Base-by-base conservation (phyloP, 2,329 filamentous ascomycete species). In the Aspergillus persii region DNA sequence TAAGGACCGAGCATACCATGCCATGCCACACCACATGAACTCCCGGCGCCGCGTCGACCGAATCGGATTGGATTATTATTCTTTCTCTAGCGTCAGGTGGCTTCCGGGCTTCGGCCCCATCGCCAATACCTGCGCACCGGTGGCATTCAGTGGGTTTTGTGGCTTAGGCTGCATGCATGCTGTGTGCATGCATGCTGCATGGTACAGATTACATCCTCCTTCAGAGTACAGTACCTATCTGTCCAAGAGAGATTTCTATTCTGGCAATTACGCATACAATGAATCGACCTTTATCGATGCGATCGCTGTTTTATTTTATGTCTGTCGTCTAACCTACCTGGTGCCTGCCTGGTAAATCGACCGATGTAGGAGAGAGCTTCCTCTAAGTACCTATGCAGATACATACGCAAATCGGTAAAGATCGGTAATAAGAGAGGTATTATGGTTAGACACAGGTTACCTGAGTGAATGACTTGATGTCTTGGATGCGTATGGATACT, bases 131-230 rank as follows among this genome's bases (percentile, higher is more conserved):
- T 31, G 36, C 39, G 39, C 31, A 29, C 27, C 15, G 39, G 41
- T 48, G 44, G 29, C 30, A 33, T 50, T 56, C 50, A 30, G 54
- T 41, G 54, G 47, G 23, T 41, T 50, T 4, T 50, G 54, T 56
- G 54, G 54, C 47, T 56, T 56, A 36, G 47, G 49, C 49, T 50
- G 26, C 54, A 56, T 50, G 49, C 54, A 56, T 55, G 27, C 0
- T 7, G 12, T 54, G 12, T 48, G 52, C 33, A 50, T 56, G 54
- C 54, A 50, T 27, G n/a, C 44, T 33, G 48, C 53, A 30, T 31
- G 41, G 33, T 55, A 36, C 53, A 55, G 47, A 55, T 50, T 50
- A 33, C 30, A 31, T 31, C 33, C 6, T 9, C n/a, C 18, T 27
- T 39, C 18, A 47, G 26, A 47, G 2, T 36, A 23, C 18, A 23